A percentile compares a stretch with the other conserved stretches of the same genome.
Conservation (phyloP, 2,329 filamentous ascomycete genomes). For the Beauveria sp. region DNA sequence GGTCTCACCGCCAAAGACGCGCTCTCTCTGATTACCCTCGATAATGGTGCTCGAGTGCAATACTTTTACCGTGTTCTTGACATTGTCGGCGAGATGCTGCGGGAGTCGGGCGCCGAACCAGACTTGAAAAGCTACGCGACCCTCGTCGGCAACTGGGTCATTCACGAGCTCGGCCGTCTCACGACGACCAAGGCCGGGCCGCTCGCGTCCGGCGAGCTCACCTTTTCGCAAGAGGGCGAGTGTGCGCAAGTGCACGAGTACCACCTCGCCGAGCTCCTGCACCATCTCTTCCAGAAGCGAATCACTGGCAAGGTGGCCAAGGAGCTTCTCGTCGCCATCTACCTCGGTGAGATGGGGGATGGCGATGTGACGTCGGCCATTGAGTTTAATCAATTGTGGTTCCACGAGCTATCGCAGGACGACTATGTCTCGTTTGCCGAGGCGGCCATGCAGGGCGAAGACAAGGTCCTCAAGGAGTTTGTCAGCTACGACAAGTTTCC, state of each 20-base stretch:
- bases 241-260: conserved; percentile 37
- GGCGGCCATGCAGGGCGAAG: conserved; percentile 36
- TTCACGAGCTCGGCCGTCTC: conserved; percentile 67
- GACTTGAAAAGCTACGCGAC: conserved; percentile 32
- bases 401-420: conserved; percentile 37
- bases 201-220: conserved; percentile 34
- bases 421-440: conserved; percentile 44
- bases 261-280: conserved; percentile 44
- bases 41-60: conserved; percentile 71
- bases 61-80: conserved; percentile 68
- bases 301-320: conserved; percentile 52
- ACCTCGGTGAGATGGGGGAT: conserved; percentile 36
- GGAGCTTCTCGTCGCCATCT: conserved; percentile 47
- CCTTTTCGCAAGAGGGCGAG: conserved; percentile 38
- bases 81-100: conserved; percentile 28
- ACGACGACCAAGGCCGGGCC: conserved; percentile 41
- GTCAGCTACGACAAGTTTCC: conserved; percentile 37
- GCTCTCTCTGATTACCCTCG: conserved; percentile 65
- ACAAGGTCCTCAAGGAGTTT: conserved; percentile 40
- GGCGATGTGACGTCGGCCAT: conserved; percentile 36
- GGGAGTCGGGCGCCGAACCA: conserved; percentile 12
- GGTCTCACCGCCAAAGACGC: conserved; percentile 76
- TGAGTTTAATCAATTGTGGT: conserved; percentile 44
- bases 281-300: conserved; percentile 37
- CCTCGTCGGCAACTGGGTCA: conserved; percentile 57